Conservation (phyloP, 2,329 filamentous ascomycete genomes). For the Colletotrichum musae region DNA sequence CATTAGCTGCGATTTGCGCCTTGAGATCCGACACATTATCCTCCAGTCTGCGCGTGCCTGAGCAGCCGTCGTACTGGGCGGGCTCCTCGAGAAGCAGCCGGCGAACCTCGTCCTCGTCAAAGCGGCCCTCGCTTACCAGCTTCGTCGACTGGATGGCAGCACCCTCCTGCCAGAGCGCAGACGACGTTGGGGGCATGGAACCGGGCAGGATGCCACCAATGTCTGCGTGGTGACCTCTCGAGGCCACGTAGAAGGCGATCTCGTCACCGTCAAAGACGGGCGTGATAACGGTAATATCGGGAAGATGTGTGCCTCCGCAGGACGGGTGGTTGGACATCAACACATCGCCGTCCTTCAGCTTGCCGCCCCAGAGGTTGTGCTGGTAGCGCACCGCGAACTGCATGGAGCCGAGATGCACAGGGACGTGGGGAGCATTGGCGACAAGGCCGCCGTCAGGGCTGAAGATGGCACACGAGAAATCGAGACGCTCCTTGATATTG, state of each 20-base stretch:
- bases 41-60: conserved; percentile 78
- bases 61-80: conserved; percentile 74
- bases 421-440: conserved; percentile 81
- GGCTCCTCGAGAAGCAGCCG: conserved; percentile 77
- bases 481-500: conserved; percentile 84
- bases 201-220: conserved; percentile 86
- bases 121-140: conserved; percentile 81
- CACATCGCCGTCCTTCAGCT: conserved; percentile 81
- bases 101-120: conserved; percentile 81
- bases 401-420: conserved; percentile 85
- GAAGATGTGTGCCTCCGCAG: conserved; percentile 53
- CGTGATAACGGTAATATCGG: conserved; percentile 59
- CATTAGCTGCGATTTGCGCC: conserved; percentile 81
- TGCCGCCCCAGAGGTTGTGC: conserved; percentile 78
- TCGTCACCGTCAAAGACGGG: conserved; percentile 52
- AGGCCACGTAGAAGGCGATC: conserved; percentile 52
- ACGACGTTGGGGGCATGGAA: conserved; percentile 84
- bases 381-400: conserved; percentile 80
- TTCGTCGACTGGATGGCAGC: conserved; percentile 76
- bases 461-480: conserved; percentile 85
- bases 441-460: conserved; percentile 80
- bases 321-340: conserved; percentile 71
- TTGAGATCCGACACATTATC: conserved; percentile 84
- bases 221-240: conserved; percentile 53
- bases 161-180: conserved; percentile 75